phyloP scores from a whole-genome alignment of 495 filamentous ascomycete species.

The Elaphomyces granulatus region DNA sequence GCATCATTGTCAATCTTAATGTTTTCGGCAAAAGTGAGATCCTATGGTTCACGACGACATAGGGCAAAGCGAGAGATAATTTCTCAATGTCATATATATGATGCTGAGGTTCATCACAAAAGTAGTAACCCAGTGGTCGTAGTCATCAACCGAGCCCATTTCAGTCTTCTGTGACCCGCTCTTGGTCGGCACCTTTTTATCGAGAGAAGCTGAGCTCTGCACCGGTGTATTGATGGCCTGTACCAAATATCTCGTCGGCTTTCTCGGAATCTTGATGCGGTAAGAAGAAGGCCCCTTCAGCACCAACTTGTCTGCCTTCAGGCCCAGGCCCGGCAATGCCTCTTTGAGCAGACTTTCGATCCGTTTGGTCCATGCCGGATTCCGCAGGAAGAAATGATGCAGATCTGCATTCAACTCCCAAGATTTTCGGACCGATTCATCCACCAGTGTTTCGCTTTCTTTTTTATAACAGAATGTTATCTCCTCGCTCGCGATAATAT shows the following conservation, averaged over 20 bases:
- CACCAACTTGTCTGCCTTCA: slow-evolving; percentile 11
- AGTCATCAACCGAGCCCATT: too few species aligned
- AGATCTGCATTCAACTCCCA: slow-evolving; percentile 33
- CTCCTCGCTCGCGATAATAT: slow-evolving; percentile 10
- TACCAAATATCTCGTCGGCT: slow-evolving; percentile 40
- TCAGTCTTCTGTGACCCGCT: slow-evolving; percentile 9
- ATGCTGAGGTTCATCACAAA: too few species aligned
- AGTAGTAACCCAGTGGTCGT: too few species aligned
- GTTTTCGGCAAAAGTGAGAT: too few species aligned
- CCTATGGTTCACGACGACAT: too few species aligned
- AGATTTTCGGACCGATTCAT: slow-evolving; percentile 33
- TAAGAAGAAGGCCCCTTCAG: slow-evolving; percentile 38
- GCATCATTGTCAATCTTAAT: too few species aligned
- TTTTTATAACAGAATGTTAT: slow-evolving; percentile 21
- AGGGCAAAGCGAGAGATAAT: too few species aligned
- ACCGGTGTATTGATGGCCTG: slow-evolving; percentile 36
- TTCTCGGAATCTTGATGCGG: slow-evolving; percentile 41
- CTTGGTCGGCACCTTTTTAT: slow-evolving; percentile 29
- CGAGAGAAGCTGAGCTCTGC: slow-evolving; percentile 19
- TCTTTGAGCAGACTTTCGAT: slow-evolving; percentile 10
- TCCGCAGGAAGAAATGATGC: slow-evolving; percentile 29
- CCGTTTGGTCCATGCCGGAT: slow-evolving; percentile 19
- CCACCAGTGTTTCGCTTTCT: slow-evolving; percentile 31
- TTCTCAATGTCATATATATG: too few species aligned
- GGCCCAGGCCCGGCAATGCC: slow-evolving; percentile 18